Evolutionary conservation across 2,329 filamentous ascomycete species (phyloP), one percentile per base, ranked within the genome.

Genomic region (Orbilia blumenaviensis): DNA sequence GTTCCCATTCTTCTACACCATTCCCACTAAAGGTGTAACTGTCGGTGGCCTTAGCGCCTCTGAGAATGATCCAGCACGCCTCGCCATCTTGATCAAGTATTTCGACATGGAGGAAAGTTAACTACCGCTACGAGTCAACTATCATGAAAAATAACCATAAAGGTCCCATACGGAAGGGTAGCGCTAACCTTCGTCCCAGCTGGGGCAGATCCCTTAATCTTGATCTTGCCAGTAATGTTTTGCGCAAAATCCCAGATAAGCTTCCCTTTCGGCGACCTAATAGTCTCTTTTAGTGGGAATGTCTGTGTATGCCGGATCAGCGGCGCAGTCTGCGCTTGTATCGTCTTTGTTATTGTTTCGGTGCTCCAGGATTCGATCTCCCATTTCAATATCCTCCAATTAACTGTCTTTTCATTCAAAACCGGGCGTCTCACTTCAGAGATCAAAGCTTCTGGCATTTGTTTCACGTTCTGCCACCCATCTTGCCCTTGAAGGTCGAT

Each of bases 1-100:
- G 86, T n/a, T 84, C 80, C 82, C 84, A 87, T 5, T 61, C 63
- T 34, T 75, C 71, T 14, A 68, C 56, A 8, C 71, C 71, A 7
- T 41, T 34, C 3, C 71, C 71, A n/a, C 29, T 48, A 27, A 75
- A 75, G 5, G 54, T 75, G 25, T 75, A 75, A 8, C 63, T 75
- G 29, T 75, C 71, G 10, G 71, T 75, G 25, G 41, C 56, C 10
- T 50, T 63, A 1, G 71, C 71, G 14, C 67, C 71, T 21, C 71
- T 58, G 9, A 75, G 48, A 14, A 75, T 62, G 36, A 60, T 58
- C 16, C 54, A 68, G 21, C 71, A 75, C 1, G 71, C 63, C 3
- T 50, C 66, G 23, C 71, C 71, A 48, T 75, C 63, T 3, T 54
- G 44, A 6, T 68, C 62, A 4, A 75, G 38, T 5, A 75, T 60